These are phyloP conservation scores for Volutella citrinella DNA, from an alignment of 2,329 filamentous ascomycete species.

Conservation along the genomic window DNA sequence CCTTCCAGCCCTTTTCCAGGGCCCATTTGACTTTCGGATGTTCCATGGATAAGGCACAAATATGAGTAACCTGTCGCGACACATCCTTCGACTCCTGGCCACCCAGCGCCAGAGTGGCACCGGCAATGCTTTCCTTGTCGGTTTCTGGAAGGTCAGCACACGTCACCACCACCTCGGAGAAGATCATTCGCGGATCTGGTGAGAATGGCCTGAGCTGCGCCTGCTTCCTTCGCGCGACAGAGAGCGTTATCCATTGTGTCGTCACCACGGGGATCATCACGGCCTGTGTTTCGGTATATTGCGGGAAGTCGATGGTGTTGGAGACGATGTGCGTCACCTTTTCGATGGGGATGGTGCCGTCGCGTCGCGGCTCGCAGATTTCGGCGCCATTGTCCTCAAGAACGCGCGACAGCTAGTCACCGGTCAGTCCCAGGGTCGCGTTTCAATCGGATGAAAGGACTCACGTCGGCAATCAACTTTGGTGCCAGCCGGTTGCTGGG, in stretches of 20 bases:
- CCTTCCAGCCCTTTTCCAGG: slow-evolving; percentile 61
- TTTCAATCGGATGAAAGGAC: no score
- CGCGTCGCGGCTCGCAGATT: slow-evolving; percentile 44
- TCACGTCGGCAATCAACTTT: slow-evolving; percentile 40
- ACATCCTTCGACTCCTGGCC: slow-evolving; percentile 74
- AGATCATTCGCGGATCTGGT: slow-evolving; percentile 86
- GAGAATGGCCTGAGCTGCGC: slow-evolving; percentile 81
- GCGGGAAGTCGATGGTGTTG: slow-evolving; percentile 85
- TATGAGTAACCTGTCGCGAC: slow-evolving; percentile 76
- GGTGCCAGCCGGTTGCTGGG: slow-evolving; percentile 38
- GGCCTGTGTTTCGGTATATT: slow-evolving; percentile 72
- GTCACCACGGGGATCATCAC: slow-evolving; percentile 82
- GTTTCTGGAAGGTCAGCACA: slow-evolving; percentile 80
- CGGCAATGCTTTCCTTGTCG: slow-evolving; percentile 89
- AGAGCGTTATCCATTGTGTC: slow-evolving; percentile 74
- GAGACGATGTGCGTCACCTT: slow-evolving; percentile 58
- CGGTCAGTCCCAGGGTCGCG: no score
- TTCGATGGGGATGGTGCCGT: slow-evolving; percentile 47
- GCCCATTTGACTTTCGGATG: slow-evolving; percentile 68
- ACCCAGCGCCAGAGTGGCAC: slow-evolving; percentile 84
- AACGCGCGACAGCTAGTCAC: slow-evolving; percentile 41
- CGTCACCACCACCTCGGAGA: slow-evolving; percentile 78
- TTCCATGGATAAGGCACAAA: slow-evolving; percentile 77
- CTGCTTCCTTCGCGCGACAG: slow-evolving; percentile 65
- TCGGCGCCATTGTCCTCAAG: slow-evolving; percentile 49